A percentile compares a stretch with the other conserved stretches of the same genome.
Evolutionary conservation across 306 rosid genomes (phyloP).

Genomic region (Hippophae tibetana): DNA sequence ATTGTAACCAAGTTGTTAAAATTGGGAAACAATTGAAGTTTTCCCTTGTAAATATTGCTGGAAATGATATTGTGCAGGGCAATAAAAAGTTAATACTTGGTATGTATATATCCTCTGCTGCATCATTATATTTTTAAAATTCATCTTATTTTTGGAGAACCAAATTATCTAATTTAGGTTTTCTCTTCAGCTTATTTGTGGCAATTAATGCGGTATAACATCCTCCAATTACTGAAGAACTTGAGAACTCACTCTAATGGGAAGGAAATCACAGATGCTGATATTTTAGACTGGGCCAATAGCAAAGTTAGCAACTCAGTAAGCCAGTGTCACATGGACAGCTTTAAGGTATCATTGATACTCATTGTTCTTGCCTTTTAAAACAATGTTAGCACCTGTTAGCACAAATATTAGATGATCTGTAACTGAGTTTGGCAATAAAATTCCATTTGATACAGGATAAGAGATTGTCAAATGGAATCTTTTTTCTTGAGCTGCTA

Average conservation of each 20-base stretch:
- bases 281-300: conserved; percentile 92
- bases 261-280: conserved; percentile 81
- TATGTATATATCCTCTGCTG: conserved; percentile 14
- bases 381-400: too few relatives aligned
- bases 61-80: conserved; percentile 95
- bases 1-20: conserved; percentile 92
- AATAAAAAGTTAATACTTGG: conserved; percentile 85
- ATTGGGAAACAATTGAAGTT: conserved; percentile 85
- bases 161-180: conserved; percentile 5
- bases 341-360: conserved; percentile 56
- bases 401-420: background rate
- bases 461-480: conserved; percentile 72
- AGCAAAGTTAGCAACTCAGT: conserved; percentile 62
- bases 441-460: conserved; percentile 40
- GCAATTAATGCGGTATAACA: conserved; percentile 93
- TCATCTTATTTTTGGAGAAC: too few relatives aligned
- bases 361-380: too few relatives aligned
- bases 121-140: background rate
- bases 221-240: conserved; percentile 81
- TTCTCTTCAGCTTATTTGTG: conserved; percentile 73
- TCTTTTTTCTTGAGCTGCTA: conserved; percentile 90
- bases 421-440: background rate
- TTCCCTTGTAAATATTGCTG: conserved; percentile 91
- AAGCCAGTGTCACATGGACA: conserved; percentile 65
- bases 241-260: conserved; percentile 89